Evolutionary conservation across 176 grass and related monocot genomes (phyloP).

Genomic region (Carex kokanica): DNA sequence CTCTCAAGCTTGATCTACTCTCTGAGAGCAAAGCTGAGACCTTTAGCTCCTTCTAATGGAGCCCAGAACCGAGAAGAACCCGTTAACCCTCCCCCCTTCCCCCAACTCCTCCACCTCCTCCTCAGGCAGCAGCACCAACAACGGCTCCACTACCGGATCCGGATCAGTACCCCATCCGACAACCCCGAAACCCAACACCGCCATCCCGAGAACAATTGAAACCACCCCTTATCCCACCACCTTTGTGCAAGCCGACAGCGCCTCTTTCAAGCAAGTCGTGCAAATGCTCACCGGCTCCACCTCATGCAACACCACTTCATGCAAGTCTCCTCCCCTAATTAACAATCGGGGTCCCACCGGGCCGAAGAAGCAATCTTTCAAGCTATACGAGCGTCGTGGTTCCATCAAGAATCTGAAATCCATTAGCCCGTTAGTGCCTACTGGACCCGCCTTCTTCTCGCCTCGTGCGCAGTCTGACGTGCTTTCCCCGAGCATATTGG

Average conservation of each 20-base stretch:
- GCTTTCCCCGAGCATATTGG: constrained; percentile 87
- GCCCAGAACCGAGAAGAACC: constrained; percentile 2
- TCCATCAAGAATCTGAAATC: constrained; percentile 89
- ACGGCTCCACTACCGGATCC: constrained; percentile 30
- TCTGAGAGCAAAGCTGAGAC: neutral
- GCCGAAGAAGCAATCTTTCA: constrained; percentile 91
- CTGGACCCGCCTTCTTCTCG: constrained; percentile 34
- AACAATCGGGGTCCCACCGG: constrained; percentile 34
- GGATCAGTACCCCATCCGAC: constrained; percentile 8
- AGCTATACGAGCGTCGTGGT: constrained; percentile 92
- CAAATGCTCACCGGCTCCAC: constrained; percentile 95
- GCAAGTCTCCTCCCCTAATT: constrained; percentile 22
- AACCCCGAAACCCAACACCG: constrained; percentile 27
- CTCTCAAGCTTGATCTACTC: constrained; percentile 22
- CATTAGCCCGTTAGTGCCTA: constrained; percentile 79
- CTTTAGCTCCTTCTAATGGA: constrained; percentile 16
- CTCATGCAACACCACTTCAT: constrained; percentile 26
- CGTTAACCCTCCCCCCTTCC: constrained; percentile 26
- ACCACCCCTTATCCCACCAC: constrained; percentile 92
- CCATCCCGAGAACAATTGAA: constrained; percentile 64
- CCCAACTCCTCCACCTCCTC: constrained; percentile 21
- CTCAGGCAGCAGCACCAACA: constrained; percentile 37
- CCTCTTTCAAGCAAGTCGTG: constrained; percentile 96
- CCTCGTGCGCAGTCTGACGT: constrained; percentile 49
- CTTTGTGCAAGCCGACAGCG: constrained; percentile 86